Percentiles rank a stretch among this genome's conserved stretches.
Conservation (phyloP, 768 basidiomycete genomes). For the Pleurotus cornucopiae region DNA sequence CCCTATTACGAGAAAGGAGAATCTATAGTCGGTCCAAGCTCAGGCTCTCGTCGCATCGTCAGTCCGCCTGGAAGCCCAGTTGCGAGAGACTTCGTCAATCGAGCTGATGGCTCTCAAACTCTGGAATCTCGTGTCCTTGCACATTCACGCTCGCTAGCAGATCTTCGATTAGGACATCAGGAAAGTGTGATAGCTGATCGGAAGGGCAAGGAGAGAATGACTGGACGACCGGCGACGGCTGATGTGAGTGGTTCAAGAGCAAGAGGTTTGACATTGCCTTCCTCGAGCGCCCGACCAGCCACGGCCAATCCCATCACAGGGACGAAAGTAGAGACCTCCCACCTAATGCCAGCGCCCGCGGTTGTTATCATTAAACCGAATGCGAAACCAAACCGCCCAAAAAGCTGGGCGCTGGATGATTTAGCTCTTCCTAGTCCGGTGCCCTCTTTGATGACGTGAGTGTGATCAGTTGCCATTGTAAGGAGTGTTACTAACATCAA, state of each 20-base stretch:
- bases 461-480: constrained; percentile 10
- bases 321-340: no score
- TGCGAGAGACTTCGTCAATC: constrained; percentile 15
- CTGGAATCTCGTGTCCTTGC: constrained; percentile 39
- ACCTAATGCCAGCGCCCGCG: no score
- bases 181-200: not conserved
- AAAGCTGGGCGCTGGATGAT: constrained; percentile 59
- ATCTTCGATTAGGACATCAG: constrained; percentile 19
- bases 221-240: not conserved
- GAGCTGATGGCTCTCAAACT: constrained; percentile 22
- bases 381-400: constrained; percentile 36
- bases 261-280: constrained; percentile 3
- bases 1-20: not conserved
- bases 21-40: not conserved
- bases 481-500: not conserved
- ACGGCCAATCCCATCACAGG: not conserved
- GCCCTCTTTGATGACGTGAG: constrained; percentile 52
- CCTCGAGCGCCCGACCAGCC: not conserved
- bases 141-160: constrained; percentile 43
- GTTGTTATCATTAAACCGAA: no score
- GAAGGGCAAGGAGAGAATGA: constrained; percentile 2
- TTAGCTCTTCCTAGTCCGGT: constrained; percentile 54
- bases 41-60: constrained; percentile 30
- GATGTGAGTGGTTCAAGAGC: not conserved
- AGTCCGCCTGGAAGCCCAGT: constrained; percentile 49